Evolutionary conservation across 805 yeast genomes (phyloP).

Genomic region (Yamadazyma endophytica): DNA sequence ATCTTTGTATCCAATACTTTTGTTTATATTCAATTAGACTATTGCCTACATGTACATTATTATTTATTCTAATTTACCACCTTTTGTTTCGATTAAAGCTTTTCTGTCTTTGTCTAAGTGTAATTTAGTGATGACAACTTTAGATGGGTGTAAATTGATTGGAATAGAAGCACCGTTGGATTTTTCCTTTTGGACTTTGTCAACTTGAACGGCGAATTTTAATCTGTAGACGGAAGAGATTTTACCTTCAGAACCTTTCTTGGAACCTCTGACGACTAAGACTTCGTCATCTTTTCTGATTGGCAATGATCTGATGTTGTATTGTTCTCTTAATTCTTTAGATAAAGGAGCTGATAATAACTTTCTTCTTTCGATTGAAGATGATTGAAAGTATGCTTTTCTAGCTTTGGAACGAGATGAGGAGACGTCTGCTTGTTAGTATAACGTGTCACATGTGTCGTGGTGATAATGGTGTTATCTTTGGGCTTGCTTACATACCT

Average conservation of each 20-base stretch:
- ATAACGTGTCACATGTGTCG: conserved; percentile 2
- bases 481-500: conserved; percentile 33
- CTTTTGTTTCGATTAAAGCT: conserved; percentile 95
- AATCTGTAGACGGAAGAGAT: conserved; percentile 98
- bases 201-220: conserved; percentile 94
- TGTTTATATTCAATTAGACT: too few relatives aligned
- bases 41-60: too few relatives aligned
- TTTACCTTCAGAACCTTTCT: conserved; percentile 99
- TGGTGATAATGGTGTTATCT: background rate
- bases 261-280: conserved; percentile 94
- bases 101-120: conserved; percentile 99
- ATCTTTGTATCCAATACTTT: too few relatives aligned
- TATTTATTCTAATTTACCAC: conserved; percentile 93
- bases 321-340: conserved; percentile 96
- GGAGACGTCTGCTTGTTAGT: conserved; percentile 77
- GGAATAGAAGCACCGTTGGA: conserved; percentile 97
- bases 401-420: conserved; percentile 99
- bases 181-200: conserved; percentile 96
- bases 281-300: conserved; percentile 98
- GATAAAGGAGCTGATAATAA: conserved; percentile 98
- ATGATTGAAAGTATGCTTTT: conserved; percentile 99
- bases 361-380: conserved; percentile 91
- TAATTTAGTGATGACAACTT: conserved; percentile 97
- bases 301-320: conserved; percentile 93
- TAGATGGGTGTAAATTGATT: conserved; percentile 96